Percentiles rank a stretch among this genome's conserved stretches.
Conservation (phyloP, 495 filamentous ascomycete species). For the Stereocaulon alpinum region DNA sequence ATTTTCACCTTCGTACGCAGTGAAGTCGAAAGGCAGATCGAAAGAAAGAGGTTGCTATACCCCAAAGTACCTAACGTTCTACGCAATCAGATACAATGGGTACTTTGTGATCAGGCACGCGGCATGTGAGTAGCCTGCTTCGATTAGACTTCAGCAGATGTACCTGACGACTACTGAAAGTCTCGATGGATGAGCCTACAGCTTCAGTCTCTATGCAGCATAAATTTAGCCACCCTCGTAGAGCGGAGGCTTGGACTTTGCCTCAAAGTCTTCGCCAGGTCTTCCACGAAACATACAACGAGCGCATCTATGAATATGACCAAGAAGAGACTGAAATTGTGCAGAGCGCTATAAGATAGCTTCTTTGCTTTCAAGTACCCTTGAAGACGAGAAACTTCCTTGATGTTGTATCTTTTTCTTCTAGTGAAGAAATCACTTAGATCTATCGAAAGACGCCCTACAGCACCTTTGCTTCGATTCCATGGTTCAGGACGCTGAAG, state of each 20-base stretch:
- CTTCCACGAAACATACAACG: slow-evolving; percentile 14
- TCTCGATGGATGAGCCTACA: slow-evolving; percentile 31
- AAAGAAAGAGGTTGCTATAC: slow-evolving; percentile 7
- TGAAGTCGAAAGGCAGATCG: slow-evolving; percentile 20
- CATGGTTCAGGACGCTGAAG: slow-evolving; percentile 18
- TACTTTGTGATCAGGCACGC: slow-evolving; percentile 21
- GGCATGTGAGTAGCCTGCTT: slow-evolving; percentile 27
- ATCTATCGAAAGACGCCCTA: slow-evolving; percentile 7
- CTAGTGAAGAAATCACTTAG: neutral
- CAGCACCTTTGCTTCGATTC: slow-evolving; percentile 25
- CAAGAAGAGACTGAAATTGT: slow-evolving; percentile 1
- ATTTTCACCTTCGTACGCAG: slow-evolving; percentile 25
- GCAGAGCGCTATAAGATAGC: neutral
- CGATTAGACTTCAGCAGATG: no score
- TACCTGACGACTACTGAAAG: slow-evolving; percentile 14
- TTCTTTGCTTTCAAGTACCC: neutral
- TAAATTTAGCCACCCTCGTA: slow-evolving; percentile 19
- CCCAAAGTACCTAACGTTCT: slow-evolving; percentile 13
- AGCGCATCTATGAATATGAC: neutral
- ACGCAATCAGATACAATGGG: slow-evolving; percentile 21
- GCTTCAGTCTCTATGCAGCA: slow-evolving; percentile 24
- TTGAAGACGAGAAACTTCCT: neutral
- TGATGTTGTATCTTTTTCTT: neutral
- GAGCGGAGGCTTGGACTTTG: slow-evolving; percentile 22
- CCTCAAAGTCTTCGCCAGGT: slow-evolving; percentile 21